A percentile compares a stretch with the other conserved stretches of the same genome.
These are phyloP conservation scores for Eutrema heterophyllum DNA, from an alignment of 345 rosid species.

Conservation along the genomic window DNA sequence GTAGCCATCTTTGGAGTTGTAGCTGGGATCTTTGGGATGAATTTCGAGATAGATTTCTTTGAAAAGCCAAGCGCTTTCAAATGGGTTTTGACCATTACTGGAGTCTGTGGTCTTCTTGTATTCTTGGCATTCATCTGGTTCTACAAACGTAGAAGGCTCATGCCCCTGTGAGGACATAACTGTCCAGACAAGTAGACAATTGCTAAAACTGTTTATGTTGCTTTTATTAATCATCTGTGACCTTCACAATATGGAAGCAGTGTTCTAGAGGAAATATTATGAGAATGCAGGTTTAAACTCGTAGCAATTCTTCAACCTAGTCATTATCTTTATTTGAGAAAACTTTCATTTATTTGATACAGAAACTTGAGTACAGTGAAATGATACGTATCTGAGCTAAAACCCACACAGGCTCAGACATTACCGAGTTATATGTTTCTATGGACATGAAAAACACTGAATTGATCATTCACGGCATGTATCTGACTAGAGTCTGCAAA, in stretches of 20 bases:
- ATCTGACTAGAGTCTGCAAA: not conserved
- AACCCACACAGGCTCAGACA: not conserved
- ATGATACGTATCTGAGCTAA: not conserved
- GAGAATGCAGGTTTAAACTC: not conserved
- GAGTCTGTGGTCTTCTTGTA: conserved; percentile 47
- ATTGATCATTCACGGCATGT: conserved; percentile 1
- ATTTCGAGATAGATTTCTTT: conserved; percentile 62
- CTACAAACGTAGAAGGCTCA: conserved; percentile 90
- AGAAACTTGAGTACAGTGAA: conserved; percentile 7
- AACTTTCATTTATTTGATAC: not conserved
- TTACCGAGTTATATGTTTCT: conserved; percentile 11
- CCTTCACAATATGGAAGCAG: conserved; percentile 3
- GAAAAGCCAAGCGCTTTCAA: conserved; percentile 61
- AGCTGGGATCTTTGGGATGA: conserved; percentile 97
- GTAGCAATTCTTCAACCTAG: not conserved
- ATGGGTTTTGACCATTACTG: conserved; percentile 89
- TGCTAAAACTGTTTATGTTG: not conserved
- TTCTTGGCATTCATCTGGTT: conserved; percentile 82
- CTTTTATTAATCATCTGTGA: not conserved
- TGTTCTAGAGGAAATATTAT: not conserved
- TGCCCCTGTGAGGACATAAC: conserved; percentile 55
- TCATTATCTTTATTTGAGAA: not conserved
- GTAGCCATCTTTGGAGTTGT: conserved; percentile 98
- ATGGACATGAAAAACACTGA: not conserved
- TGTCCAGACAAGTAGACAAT: conserved; percentile 2